Evolutionary conservation across 1,139 yeast species (phyloP), one percentile per base, ranked within the genome.

Genomic region (Saccharomyces pastorianus): DNA sequence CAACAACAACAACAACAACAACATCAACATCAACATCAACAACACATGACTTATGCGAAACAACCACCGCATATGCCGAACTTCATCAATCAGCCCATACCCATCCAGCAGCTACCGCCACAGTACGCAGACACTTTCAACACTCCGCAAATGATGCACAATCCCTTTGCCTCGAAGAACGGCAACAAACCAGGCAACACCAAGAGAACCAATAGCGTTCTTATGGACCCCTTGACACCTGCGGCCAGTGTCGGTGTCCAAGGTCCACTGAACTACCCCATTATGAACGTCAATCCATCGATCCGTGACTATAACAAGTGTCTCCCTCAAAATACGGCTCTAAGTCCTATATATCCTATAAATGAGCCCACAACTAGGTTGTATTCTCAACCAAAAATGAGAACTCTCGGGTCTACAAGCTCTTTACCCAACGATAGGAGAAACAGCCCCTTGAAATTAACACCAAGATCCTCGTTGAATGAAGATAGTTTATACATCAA

Each of bases 181-280:
- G 14, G 26, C 17, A 8, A 29, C 29, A 47, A 50, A 26, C 54
- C 42, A 49, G 27, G 47, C 51, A 47, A 31, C 67, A 0, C 53
- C 63, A 7, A 66, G 65, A 64, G 74, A 55, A 65, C 67, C 49
- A 64, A 66, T 68, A 69, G 73, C 25, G 62, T 70, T 6, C 54
- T 69, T 4, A 65, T 68, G 59, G 74, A 71, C 55, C 74, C 73
- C 1, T 58, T 71, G 13, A 71, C 72, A 23, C 68, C 73, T 3
- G 65, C 65, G 1, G 58, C 64, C 7, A 51, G 50, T 48, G 50
- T 53, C 3, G 28, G 31, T 42, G 31, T 47, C 47, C 29, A 23
- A 20, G 34, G 27, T 26, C 23, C 44, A 9, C 25, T 38, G 25
- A 38, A 38, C 44, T 38, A 38, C 6, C 44, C 44, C 25, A 38